phyloP scores from a whole-genome alignment of 2,329 filamentous ascomycete species.

The Hawksworthiomyces lignivorus region DNA sequence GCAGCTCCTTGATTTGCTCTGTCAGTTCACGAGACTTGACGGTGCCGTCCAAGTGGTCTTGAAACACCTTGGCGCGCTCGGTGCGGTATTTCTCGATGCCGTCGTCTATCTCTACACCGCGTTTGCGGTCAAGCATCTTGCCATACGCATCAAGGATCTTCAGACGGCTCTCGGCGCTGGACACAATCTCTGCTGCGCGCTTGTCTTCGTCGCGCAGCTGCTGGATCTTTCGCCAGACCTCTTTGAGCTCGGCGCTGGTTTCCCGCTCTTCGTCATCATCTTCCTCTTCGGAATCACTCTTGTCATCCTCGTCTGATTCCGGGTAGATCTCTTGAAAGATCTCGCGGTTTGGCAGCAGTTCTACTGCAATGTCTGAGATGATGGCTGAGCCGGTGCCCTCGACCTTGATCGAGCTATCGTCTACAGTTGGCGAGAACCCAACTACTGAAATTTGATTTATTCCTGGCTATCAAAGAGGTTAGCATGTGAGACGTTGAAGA shows the following conservation, averaged over 20 bases:
- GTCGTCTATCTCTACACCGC: constrained; percentile 27
- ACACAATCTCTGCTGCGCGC: constrained; percentile 22
- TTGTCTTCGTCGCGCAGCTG: constrained; percentile 23
- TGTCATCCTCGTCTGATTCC: constrained; percentile 29
- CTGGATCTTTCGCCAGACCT: constrained; percentile 23
- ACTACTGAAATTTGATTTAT: constrained; percentile 48
- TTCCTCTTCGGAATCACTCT: constrained; percentile 21
- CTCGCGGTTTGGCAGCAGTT: constrained; percentile 47
- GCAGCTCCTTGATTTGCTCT: constrained; percentile 23
- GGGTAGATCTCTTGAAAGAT: constrained; percentile 48
- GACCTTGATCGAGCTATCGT: constrained; percentile 51
- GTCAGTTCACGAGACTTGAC: constrained; percentile 25
- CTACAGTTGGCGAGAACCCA: constrained; percentile 44
- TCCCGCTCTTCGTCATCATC: constrained; percentile 20
- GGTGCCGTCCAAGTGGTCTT: constrained; percentile 30
- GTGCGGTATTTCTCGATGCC: constrained; percentile 32
- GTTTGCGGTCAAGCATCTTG: constrained; percentile 27
- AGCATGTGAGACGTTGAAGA: not conserved
- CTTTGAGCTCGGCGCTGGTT: constrained; percentile 21
- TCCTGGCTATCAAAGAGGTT: constrained; percentile 34
- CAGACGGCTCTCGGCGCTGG: constrained; percentile 31
- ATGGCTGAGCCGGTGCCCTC: constrained; percentile 50
- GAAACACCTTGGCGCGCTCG: constrained; percentile 35
- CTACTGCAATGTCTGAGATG: constrained; percentile 55
- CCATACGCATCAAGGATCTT: constrained; percentile 33